A percentile compares a stretch with the other conserved stretches of the same genome.
Evolutionary conservation across 352 stramenopile species (phyloP).

Genomic region (Pythium monospermum): DNA sequence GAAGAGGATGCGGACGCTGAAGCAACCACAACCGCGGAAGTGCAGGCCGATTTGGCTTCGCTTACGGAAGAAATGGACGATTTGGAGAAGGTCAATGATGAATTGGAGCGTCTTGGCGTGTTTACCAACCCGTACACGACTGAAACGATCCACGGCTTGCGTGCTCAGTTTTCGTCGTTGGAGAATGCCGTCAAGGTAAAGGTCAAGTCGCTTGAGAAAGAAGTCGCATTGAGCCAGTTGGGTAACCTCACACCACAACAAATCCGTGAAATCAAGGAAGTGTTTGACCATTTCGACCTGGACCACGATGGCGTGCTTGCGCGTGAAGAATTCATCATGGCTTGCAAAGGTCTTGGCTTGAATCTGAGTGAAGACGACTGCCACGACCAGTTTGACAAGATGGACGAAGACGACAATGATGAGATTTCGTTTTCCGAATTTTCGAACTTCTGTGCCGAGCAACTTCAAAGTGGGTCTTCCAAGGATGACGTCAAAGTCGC

Average conservation of each 20-base stretch:
- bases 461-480: constrained; percentile 82
- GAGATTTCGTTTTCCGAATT: constrained; percentile 86
- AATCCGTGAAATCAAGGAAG: constrained; percentile 85
- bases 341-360: constrained; percentile 83
- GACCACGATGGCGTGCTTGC: constrained; percentile 83
- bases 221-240: constrained; percentile 78
- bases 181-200: constrained; percentile 74
- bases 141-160: constrained; percentile 86
- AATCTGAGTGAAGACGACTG: constrained; percentile 85
- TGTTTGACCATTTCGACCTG: constrained; percentile 89
- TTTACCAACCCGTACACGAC: constrained; percentile 88
- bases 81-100: constrained; percentile 78
- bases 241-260: constrained; percentile 81
- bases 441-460: constrained; percentile 81
- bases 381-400: constrained; percentile 86
- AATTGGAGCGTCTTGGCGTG: constrained; percentile 76
- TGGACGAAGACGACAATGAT: constrained; percentile 78
- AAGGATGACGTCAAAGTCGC: constrained; percentile 78
- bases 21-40: too few species aligned
- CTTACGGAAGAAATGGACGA: constrained; percentile 77
- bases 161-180: constrained; percentile 79
- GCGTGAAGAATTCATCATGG: constrained; percentile 89
- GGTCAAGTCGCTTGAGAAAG: constrained; percentile 87
- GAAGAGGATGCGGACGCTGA: too few species aligned
- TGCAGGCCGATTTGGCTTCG: constrained; percentile 28